A percentile compares a stretch with the other conserved stretches of the same genome.
Conservation (phyloP, 805 yeast genomes). For the Barnettozyma californica region DNA sequence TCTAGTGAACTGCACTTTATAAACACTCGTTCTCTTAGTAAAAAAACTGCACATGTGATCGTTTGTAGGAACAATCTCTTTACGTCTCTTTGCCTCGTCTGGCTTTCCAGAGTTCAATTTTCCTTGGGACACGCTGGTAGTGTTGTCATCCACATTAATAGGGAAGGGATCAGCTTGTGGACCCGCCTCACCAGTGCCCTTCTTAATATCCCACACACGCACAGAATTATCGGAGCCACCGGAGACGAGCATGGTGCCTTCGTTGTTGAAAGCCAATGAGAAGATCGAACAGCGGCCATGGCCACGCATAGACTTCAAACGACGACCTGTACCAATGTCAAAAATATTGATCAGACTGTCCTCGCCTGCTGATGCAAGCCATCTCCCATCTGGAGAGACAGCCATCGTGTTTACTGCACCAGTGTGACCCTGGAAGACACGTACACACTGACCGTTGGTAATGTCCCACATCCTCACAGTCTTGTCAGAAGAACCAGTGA, state of each 20-base stretch:
- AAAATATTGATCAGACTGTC: slow-evolving; percentile 84
- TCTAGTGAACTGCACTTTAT: slow-evolving; percentile 86
- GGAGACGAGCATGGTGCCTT: slow-evolving; percentile 84
- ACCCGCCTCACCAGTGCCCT: slow-evolving; percentile 74
- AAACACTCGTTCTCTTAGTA: slow-evolving; percentile 92
- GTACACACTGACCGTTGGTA: slow-evolving; percentile 77
- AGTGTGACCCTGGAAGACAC: slow-evolving; percentile 89
- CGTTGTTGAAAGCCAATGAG: slow-evolving; percentile 77
- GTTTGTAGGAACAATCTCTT: slow-evolving; percentile 72
- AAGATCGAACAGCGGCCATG: slow-evolving; percentile 86
- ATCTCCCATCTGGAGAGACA: slow-evolving; percentile 94
- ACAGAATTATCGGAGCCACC: slow-evolving; percentile 92
- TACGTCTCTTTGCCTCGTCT: slow-evolving; percentile 48
- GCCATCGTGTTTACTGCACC: slow-evolving; percentile 84
- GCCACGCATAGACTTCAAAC: slow-evolving; percentile 88
- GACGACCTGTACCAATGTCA: slow-evolving; percentile 90
- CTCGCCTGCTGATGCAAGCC: slow-evolving; percentile 94
- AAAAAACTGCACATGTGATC: slow-evolving; percentile 93
- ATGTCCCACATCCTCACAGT: slow-evolving; percentile 99
- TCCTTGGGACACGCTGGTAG: slow-evolving; percentile 21
- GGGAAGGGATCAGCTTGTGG: slow-evolving; percentile 70
- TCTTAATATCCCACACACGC: slow-evolving; percentile 92
- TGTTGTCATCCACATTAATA: slow-evolving; percentile 30
- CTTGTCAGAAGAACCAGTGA: slow-evolving; percentile 94
- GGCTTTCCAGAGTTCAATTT: slow-evolving; percentile 28